Evolutionary conservation across 208 protist species (phyloP).

Genomic region (Wallacemonas rigidus): DNA sequence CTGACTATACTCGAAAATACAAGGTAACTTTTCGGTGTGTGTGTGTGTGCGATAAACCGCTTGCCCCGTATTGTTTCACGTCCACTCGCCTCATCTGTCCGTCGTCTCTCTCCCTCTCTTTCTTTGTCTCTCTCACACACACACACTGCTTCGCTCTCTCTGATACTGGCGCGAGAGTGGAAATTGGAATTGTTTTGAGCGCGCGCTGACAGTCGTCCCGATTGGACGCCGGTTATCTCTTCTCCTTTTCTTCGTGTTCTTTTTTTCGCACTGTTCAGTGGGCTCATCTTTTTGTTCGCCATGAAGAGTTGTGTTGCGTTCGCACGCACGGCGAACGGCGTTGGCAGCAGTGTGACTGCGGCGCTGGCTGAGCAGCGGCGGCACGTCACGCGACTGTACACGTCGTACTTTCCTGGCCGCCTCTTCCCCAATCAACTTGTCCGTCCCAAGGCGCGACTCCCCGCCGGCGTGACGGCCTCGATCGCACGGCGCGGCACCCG

Average conservation of each 20-base stretch:
- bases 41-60: no score
- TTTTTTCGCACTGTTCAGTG: background rate
- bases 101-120: no score
- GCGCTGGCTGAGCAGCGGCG: constrained; percentile 50
- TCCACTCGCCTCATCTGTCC: no score
- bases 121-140: no score
- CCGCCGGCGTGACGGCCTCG: constrained; percentile 34
- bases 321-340: background rate
- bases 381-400: constrained; percentile 82
- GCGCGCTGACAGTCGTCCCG: no score
- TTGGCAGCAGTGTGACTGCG: background rate
- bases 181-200: no score
- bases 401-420: constrained; percentile 78
- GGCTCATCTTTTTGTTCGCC: background rate
- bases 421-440: constrained; percentile 83
- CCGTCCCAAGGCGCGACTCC: constrained; percentile 51
- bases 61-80: no score
- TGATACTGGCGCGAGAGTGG: no score
- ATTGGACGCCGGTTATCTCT: no score
- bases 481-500: constrained; percentile 20
- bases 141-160: no score
- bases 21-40: no score
- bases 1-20: no score
- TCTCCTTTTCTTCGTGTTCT: background rate
- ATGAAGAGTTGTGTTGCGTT: constrained; percentile 1